Conservation (phyloP, 1,284 basidiomycete species). For the Cronartium ribicola region DNA sequence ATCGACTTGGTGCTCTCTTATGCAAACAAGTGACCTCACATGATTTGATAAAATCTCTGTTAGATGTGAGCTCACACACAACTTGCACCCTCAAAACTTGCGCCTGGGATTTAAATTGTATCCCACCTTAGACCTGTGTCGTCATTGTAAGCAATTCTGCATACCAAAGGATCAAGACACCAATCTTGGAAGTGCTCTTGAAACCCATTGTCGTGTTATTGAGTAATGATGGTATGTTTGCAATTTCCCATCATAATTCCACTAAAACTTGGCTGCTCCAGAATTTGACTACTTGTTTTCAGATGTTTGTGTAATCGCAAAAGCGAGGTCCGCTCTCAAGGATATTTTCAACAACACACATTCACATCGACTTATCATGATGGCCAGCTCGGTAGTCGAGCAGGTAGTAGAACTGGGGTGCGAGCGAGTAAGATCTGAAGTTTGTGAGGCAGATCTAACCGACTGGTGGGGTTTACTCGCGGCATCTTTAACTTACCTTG, state of each 20-base stretch:
- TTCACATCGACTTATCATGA: background rate
- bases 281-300: background rate
- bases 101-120: background rate
- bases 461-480: background rate
- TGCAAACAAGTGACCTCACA: background rate
- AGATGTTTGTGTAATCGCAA: background rate
- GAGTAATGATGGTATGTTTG: constrained; percentile 20
- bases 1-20: constrained; percentile 20
- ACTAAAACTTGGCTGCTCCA: background rate
- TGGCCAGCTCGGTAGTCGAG: background rate
- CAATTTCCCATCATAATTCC: too few relatives aligned
- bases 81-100: background rate
- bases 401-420: background rate
- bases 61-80: constrained; percentile 15
- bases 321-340: background rate
- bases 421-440: background rate
- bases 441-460: background rate
- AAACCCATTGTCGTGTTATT: constrained; percentile 18
- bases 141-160: constrained; percentile 24
- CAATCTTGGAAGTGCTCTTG: constrained; percentile 12
- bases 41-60: constrained; percentile 20
- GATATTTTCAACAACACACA: background rate
- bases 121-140: constrained; percentile 15
- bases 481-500: constrained; percentile 2
- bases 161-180: constrained; percentile 35